Base-by-base conservation (phyloP, 148 eudicot species). In the Rhododendron molle region DNA sequence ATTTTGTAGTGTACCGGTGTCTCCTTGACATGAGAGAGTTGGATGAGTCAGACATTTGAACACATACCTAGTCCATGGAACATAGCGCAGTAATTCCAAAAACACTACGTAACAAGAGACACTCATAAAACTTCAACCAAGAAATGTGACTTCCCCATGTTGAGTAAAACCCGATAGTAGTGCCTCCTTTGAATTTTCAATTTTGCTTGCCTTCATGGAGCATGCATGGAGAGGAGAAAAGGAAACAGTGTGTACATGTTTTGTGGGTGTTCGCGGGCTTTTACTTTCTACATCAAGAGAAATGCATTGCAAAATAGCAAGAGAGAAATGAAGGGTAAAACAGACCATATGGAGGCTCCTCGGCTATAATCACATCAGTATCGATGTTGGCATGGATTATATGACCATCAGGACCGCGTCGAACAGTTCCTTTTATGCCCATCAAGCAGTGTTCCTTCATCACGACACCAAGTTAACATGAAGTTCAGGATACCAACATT, bases 391-490 rank as follows among this genome's bases (percentile, higher is more conserved):
- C 99, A 90, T 95, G 98, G 76, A 95, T 97, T 87, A 95, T 93
- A 90, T 96, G 99, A 76, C 99, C 99, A 94, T 97, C 99, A 81
- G 98, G 92, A 91, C 96, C 93, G 69, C 99, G 98, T 54, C 98
- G 95, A 86, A 97, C 99, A 84, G 98, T 97, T 88, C 99, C 99
- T 85, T 95, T 97, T 91, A 97, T 97, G 80, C 99, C 99, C 99
- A 97, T 93, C 89, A 97, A 89, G 89, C 98, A 97, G 87, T 97
- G 99, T 88, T 97, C 99, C 99, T 97, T 88, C 87, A 91, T 76
- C 85, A 87, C 10, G 54, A 87, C 52, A 78, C 71, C 21, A 88
- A 71, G 43, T 26, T 50, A 73, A 82, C 23, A 28, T 67, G 60
- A 7, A 36, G 23, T 73, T 38, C 56, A 73, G 52, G 38, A 50